Base-by-base conservation (phyloP, 768 basidiomycete species). In the Solioccasus polychromus region DNA sequence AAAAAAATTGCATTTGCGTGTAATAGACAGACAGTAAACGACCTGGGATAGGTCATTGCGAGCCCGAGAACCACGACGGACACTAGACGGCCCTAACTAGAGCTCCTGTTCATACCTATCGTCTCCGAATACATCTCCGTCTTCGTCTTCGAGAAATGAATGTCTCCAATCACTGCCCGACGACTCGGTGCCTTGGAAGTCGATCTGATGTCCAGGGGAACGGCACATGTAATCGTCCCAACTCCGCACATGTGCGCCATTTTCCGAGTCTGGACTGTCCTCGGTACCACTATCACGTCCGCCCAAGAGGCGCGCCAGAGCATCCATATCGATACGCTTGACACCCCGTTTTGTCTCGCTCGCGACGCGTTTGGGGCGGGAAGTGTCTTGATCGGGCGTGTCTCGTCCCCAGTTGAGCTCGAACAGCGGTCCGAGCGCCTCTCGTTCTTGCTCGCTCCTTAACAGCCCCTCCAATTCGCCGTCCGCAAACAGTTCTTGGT, bases 401-500 rank as follows among this genome's bases (percentile, higher is more conserved):
- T 50, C 68, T 35, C 58, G 53, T 2, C 62, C 60, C 71, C 71
- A 75, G 14, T 66, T 66, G 35, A 73, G 59, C 23, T 62, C 55
- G 23, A 73, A 63, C 11, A 68, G 44, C 9, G 59, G 55, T 32
- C 59, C 58, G 48, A 86, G 59, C 2, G 68, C 64, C 40, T 69
- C 66, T 14, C 70, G 70, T 59, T 89, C 83, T 18, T 70, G 73
- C 25, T 77, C 69, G 36, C 55, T 67, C 44, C 88, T 68, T 18
- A 87, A 52, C 23, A 87, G 42, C 17, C 68, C 73, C 43, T 88
- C 86, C 22, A 86, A 61, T 61, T 91, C 88, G 3, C 80, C 83
- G 24, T 78, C 74, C 3, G 66, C 75, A 48, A 91, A 88, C 19
- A 91, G 67, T 47, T 90, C 88, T 8, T 87, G 82, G 48, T 92